Percentiles rank a stretch among this genome's conserved stretches.
phyloP scores from a whole-genome alignment of 2,329 filamentous ascomycete genomes.

The Xylariaceae sp. region DNA sequence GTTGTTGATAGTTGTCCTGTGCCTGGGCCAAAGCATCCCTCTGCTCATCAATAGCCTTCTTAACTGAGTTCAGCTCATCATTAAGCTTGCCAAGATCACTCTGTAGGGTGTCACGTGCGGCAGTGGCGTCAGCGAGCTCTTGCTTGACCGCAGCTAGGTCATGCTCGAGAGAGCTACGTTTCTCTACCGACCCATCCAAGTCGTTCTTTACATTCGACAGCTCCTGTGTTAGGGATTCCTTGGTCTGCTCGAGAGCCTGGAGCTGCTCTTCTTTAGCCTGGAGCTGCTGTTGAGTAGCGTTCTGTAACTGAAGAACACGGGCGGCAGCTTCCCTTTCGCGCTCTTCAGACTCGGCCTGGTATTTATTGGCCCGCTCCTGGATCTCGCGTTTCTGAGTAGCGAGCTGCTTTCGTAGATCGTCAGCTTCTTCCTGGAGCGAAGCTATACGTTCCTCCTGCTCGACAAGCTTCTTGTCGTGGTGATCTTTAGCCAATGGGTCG shows the following conservation, averaged over 20 bases:
- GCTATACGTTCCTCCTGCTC: slow-evolving; percentile 47
- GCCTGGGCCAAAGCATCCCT: slow-evolving; percentile 30
- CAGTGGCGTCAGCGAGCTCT: slow-evolving; percentile 42
- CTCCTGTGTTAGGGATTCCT: slow-evolving; percentile 38
- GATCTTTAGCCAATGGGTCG: slow-evolving; percentile 44
- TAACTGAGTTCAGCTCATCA: slow-evolving; percentile 35
- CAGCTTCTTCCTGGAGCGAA: slow-evolving; percentile 45
- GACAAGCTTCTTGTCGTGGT: slow-evolving; percentile 44
- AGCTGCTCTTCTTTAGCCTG: slow-evolving; percentile 35
- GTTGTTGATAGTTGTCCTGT: slow-evolving; percentile 26
- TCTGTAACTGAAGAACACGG: slow-evolving; percentile 36
- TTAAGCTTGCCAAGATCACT: slow-evolving; percentile 33
- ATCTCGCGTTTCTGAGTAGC: slow-evolving; percentile 41
- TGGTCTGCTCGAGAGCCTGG: slow-evolving; percentile 30
- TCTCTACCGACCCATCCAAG: slow-evolving; percentile 43
- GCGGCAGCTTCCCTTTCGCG: slow-evolving; percentile 37
- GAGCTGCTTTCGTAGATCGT: slow-evolving; percentile 48
- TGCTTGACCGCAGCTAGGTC: slow-evolving; percentile 44
- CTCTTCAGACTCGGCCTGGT: slow-evolving; percentile 44
- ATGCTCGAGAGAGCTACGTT: slow-evolving; percentile 42
- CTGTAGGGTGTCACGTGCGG: slow-evolving; percentile 43
- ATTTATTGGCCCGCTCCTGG: slow-evolving; percentile 42
- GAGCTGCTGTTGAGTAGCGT: slow-evolving; percentile 30
- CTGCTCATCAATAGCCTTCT: slow-evolving; percentile 32
- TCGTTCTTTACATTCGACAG: slow-evolving; percentile 43